phyloP scores from a whole-genome alignment of 306 rosid genomes.

The Cyamopsis tetragonoloba region DNA sequence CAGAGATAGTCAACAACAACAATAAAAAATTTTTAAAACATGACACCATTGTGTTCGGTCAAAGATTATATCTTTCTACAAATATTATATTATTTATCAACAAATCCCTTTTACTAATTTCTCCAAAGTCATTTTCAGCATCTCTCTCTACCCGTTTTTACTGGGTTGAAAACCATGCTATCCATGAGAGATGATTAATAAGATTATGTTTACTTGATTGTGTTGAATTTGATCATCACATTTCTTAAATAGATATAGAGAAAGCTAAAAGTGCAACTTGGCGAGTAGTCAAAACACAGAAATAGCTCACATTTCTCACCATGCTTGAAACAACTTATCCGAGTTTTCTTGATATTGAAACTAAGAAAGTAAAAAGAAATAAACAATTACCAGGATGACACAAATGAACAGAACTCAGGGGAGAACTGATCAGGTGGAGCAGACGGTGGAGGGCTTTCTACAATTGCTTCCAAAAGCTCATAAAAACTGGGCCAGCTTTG shows the following conservation, averaged over 20 bases:
- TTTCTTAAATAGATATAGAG: background rate
- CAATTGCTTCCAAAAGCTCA: conserved; percentile 90
- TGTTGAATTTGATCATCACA: background rate
- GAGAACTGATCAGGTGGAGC: conserved; percentile 97
- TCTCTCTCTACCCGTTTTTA: too few relatives aligned
- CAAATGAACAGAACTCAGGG: conserved; percentile 89
- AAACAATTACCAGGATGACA: conserved; percentile 74
- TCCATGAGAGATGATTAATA: too few relatives aligned
- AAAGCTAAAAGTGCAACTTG: background rate
- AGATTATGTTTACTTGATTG: background rate
- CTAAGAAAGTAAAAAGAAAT: background rate
- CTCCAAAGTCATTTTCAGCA: too few relatives aligned
- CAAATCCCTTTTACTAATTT: too few relatives aligned
- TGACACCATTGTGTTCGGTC: too few relatives aligned
- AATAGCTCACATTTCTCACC: background rate
- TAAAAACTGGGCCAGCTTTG: conserved; percentile 89
- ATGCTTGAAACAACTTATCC: conserved; percentile 12
- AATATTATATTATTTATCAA: too few relatives aligned
- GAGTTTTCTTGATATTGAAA: background rate
- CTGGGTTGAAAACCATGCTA: too few relatives aligned
- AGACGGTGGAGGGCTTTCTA: conserved; percentile 85
- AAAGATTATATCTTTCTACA: too few relatives aligned
- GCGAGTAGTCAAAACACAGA: background rate
- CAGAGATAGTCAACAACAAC: background rate
- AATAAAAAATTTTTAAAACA: too few relatives aligned